These are phyloP conservation scores for Jamesozyma piceae DNA, from an alignment of 805 yeast genomes.

Conservation along the genomic window DNA sequence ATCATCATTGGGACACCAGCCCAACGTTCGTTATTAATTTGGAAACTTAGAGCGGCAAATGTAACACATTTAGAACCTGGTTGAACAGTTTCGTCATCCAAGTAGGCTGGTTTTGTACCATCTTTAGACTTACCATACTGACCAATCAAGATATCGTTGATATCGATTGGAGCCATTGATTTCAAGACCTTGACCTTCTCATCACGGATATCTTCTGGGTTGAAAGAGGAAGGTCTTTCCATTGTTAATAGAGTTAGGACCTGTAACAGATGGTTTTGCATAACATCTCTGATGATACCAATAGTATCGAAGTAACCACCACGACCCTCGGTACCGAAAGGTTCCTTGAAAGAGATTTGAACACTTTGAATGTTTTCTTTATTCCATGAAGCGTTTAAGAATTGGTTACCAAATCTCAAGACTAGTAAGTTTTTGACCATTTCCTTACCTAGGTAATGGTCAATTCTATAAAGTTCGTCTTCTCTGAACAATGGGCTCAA, in stretches of 20 bases:
- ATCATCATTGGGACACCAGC: conserved; percentile 93
- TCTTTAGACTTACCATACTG: conserved; percentile 81
- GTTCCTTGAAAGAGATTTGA: conserved; percentile 90
- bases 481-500: conserved; percentile 83
- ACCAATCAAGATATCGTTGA: conserved; percentile 65
- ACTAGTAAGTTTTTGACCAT: conserved; percentile 91
- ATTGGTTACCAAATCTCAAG: conserved; percentile 82
- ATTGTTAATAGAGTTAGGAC: conserved; percentile 83
- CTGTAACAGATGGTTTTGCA: conserved; percentile 95
- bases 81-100: conserved; percentile 86
- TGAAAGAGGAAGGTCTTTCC: conserved; percentile 91
- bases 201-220: conserved; percentile 89
- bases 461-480: conserved; percentile 89
- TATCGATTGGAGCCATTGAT: conserved; percentile 62
- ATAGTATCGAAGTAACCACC: conserved; percentile 95
- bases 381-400: conserved; percentile 83
- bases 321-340: conserved; percentile 98
- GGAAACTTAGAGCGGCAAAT: conserved; percentile 73
- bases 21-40: conserved; percentile 91
- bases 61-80: conserved; percentile 80
- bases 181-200: conserved; percentile 91
- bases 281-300: conserved; percentile 94
- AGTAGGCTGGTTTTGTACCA: conserved; percentile 81
- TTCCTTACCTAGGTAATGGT: conserved; percentile 96
- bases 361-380: conserved; percentile 65